Percentiles rank a stretch among this genome's conserved stretches.
phyloP scores from a whole-genome alignment of 2,329 filamentous ascomycete genomes.

The Lecanicillium sp. region DNA sequence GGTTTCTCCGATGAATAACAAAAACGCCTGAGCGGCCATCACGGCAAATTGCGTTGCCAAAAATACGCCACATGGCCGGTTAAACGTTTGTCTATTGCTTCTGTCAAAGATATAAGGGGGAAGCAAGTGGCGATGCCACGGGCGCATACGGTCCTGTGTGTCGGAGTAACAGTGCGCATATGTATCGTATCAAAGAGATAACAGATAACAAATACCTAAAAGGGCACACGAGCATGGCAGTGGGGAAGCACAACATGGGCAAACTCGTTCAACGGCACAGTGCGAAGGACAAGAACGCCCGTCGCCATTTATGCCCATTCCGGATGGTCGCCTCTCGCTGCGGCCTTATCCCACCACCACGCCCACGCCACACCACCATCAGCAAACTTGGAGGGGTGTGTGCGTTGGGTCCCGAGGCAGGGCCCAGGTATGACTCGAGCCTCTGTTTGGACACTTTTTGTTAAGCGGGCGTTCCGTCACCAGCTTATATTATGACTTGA shows the following conservation, averaged over 20 bases:
- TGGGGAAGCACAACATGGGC: neutral
- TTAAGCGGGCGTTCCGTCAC: neutral
- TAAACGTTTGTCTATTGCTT: too few relatives aligned
- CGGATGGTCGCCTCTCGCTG: constrained; percentile 3
- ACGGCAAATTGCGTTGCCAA: too few relatives aligned
- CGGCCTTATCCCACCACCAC: neutral
- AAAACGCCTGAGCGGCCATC: too few relatives aligned
- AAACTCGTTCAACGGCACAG: neutral
- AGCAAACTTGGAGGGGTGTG: constrained; percentile 5
- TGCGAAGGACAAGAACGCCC: neutral
- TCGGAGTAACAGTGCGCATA: neutral
- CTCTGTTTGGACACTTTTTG: constrained; percentile 3
- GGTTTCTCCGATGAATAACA: constrained; percentile 1
- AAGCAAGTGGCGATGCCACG: too few relatives aligned
- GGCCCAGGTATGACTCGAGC: constrained; percentile 12
- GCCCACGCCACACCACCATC: constrained; percentile 1
- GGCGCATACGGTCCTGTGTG: neutral
- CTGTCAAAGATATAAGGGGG: too few relatives aligned
- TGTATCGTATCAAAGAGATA: neutral
- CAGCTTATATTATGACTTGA: constrained; percentile 9
- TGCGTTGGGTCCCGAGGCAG: constrained; percentile 13
- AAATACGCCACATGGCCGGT: too few relatives aligned
- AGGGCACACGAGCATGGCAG: neutral
- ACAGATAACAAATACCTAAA: neutral
- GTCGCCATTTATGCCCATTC: neutral